A percentile compares a stretch with the other conserved stretches of the same genome.
phyloP scores from a whole-genome alignment of 805 yeast genomes.

The Jamesozyma piceae region DNA sequence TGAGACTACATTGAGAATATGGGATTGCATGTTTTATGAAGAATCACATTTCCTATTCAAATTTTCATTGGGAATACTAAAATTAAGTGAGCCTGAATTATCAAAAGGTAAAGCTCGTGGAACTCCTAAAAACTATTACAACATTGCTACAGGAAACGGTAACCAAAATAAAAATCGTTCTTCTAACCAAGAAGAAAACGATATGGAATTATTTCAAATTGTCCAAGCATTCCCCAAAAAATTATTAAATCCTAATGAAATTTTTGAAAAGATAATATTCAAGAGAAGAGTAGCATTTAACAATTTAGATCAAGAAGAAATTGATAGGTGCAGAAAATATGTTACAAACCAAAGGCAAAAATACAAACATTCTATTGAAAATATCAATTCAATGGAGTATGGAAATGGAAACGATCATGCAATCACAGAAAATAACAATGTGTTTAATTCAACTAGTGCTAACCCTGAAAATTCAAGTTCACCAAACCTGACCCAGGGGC shows the following conservation, averaged over 20 bases:
- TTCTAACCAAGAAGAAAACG: conserved; percentile 31
- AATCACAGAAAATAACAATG: not conserved
- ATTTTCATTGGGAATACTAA: conserved; percentile 69
- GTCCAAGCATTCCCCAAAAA: conserved; percentile 76
- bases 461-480: not conserved
- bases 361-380: conserved; percentile 22
- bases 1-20: conserved; percentile 76
- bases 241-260: conserved; percentile 55
- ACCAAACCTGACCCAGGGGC: not conserved
- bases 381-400: not conserved
- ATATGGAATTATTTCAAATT: conserved; percentile 68
- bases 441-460: not conserved
- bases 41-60: conserved; percentile 82
- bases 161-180: conserved; percentile 1
- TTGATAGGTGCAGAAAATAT: conserved; percentile 65
- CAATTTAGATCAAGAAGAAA: conserved; percentile 72
- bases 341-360: conserved; percentile 55
- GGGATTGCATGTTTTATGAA: conserved; percentile 94
- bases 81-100: conserved; percentile 61
- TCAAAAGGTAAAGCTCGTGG: conserved; percentile 17
- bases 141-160: too few relatives aligned
- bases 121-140: conserved; percentile 1
- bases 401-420: conserved; percentile 6
- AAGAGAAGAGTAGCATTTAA: conserved; percentile 64
- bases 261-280: conserved; percentile 63